phyloP scores from a whole-genome alignment of 345 rosid genomes.

The Hypericum perforatum region DNA sequence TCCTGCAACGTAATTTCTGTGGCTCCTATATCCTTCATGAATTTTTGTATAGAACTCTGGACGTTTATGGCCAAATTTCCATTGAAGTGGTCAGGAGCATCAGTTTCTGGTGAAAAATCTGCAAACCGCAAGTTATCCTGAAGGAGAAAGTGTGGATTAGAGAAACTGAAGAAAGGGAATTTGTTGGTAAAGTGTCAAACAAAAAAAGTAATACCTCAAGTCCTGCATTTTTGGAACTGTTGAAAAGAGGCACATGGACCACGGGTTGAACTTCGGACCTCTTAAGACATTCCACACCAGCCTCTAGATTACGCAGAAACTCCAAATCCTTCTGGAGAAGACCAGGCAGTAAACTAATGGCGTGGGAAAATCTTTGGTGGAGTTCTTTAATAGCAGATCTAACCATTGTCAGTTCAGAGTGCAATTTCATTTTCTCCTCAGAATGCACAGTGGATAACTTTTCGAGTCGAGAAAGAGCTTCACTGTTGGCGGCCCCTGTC shows the following conservation, averaged over 20 bases:
- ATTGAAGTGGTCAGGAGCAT: slow-evolving; percentile 32
- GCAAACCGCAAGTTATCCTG: slow-evolving; percentile 36
- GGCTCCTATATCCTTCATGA: slow-evolving; percentile 27
- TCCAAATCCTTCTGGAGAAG: slow-evolving; percentile 48
- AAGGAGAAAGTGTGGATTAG: slow-evolving; percentile 19
- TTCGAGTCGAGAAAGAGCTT: slow-evolving; percentile 46
- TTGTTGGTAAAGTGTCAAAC: neutral
- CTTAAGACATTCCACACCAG: slow-evolving; percentile 33
- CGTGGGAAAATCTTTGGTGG: slow-evolving; percentile 33
- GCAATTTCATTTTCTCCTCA: slow-evolving; percentile 44
- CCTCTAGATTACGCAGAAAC: slow-evolving; percentile 52
- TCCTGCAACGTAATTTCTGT: slow-evolving; percentile 39
- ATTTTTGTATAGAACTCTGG: slow-evolving; percentile 44
- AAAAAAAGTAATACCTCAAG: slow-evolving; percentile 1
- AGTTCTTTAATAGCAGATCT: slow-evolving; percentile 42
- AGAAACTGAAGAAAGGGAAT: slow-evolving; percentile 9
- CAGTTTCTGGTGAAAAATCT: slow-evolving; percentile 32
- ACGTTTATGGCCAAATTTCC: slow-evolving; percentile 30
- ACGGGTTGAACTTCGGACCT: slow-evolving; percentile 23
- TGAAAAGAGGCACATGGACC: slow-evolving; percentile 26
- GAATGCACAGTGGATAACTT: slow-evolving; percentile 28
- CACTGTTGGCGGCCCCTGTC: slow-evolving; percentile 52
- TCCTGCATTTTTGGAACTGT: slow-evolving; percentile 41
- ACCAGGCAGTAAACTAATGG: slow-evolving; percentile 32
- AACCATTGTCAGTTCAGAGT: slow-evolving; percentile 35